These are phyloP conservation scores for Coemansia umbellata DNA, from an alignment of 192 early-diverging fungal genomes.

Conservation along the genomic window DNA sequence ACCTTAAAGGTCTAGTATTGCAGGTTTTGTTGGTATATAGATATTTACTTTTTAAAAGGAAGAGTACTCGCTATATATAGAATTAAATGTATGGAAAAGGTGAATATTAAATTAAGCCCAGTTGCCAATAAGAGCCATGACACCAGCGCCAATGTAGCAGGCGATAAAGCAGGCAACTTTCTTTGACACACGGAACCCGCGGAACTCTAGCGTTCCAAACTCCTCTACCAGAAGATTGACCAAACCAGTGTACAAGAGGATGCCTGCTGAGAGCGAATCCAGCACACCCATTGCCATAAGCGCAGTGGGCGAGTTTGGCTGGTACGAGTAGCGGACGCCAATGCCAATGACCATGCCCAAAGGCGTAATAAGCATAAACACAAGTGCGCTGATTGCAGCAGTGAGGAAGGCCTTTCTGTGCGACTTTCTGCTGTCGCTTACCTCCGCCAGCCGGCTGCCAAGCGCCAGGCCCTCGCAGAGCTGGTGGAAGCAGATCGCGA, in stretches of 20 bases:
- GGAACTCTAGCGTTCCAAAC: slow-evolving; percentile 59
- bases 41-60: too few species aligned
- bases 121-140: slow-evolving; percentile 76
- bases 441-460: slow-evolving; percentile 64
- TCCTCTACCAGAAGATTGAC: slow-evolving; percentile 68
- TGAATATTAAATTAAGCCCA: slow-evolving; percentile 53
- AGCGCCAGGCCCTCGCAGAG: slow-evolving; percentile 76
- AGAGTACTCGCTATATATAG: background rate
- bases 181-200: slow-evolving; percentile 27
- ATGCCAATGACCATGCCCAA: slow-evolving; percentile 77
- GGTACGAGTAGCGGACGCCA: slow-evolving; percentile 63
- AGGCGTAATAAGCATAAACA: slow-evolving; percentile 74
- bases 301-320: slow-evolving; percentile 54
- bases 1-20: too few species aligned
- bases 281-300: slow-evolving; percentile 67
- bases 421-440: background rate
- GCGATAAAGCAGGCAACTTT: slow-evolving; percentile 57
- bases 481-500: slow-evolving; percentile 72
- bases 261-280: slow-evolving; percentile 77
- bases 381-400: slow-evolving; percentile 46
- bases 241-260: slow-evolving; percentile 73
- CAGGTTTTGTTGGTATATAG: too few species aligned
- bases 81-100: background rate
- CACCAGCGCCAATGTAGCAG: slow-evolving; percentile 65
- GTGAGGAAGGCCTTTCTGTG: slow-evolving; percentile 14